A percentile compares a stretch with the other conserved stretches of the same genome.
phyloP scores from a whole-genome alignment of 2,329 filamentous ascomycete species.

The Fusarium fujikuroi region DNA sequence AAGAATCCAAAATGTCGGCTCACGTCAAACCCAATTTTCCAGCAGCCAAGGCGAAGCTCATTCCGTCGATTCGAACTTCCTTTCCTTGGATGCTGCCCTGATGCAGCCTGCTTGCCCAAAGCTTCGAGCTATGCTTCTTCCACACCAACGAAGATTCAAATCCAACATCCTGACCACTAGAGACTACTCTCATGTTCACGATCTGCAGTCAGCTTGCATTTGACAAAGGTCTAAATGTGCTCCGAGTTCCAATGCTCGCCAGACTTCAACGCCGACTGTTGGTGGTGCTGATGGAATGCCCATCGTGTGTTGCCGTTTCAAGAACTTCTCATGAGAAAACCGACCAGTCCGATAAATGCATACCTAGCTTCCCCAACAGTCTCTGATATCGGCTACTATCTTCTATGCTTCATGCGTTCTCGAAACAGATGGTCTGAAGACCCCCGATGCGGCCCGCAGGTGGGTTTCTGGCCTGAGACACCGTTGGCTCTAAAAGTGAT shows the following conservation, averaged over 20 bases:
- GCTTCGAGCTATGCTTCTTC: neutral
- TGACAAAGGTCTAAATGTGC: neutral
- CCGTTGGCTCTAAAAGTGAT: conserved; percentile 14
- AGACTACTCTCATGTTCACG: neutral
- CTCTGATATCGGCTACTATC: neutral
- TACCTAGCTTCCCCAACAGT: neutral
- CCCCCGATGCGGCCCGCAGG: neutral
- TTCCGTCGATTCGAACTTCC: neutral
- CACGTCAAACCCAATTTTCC: neutral
- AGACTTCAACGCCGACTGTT: neutral
- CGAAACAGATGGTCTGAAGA: neutral
- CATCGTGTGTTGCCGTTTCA: neutral
- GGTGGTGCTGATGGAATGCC: neutral
- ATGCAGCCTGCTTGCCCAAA: neutral
- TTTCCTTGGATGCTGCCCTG: neutral
- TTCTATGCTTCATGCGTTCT: neutral
- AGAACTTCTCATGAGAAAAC: neutral
- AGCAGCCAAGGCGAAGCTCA: neutral
- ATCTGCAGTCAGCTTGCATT: neutral
- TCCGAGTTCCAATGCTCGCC: neutral
- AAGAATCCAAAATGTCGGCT: neutral
- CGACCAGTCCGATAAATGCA: neutral
- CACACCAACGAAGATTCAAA: neutral
- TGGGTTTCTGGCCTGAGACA: neutral
- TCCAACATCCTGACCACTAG: neutral